These are phyloP conservation scores for Strobilomyces echinocephalus DNA, from an alignment of 768 basidiomycete genomes.

Conservation along the genomic window DNA sequence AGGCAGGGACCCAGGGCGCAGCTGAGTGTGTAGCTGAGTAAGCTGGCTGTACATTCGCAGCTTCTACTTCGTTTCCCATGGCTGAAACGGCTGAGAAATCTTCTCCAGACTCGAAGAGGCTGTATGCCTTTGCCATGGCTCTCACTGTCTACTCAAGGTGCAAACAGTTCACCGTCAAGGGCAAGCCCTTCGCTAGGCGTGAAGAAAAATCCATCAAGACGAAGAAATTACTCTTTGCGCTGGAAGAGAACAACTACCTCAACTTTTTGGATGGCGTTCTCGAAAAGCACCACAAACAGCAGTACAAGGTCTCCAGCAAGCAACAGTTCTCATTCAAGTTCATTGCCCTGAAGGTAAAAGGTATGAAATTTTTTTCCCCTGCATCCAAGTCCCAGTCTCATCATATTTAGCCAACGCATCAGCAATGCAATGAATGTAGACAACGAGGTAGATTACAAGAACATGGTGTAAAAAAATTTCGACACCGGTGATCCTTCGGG, in stretches of 20 bases:
- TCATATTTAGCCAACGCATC: background rate
- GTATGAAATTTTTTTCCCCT: too few species aligned
- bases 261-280: background rate
- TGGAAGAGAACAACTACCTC: background rate
- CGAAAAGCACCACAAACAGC: background rate
- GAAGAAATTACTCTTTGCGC: background rate
- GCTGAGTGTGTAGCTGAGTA: too few species aligned
- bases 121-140: too few species aligned
- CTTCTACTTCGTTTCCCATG: too few species aligned
- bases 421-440: constrained; percentile 8
- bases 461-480: constrained; percentile 12
- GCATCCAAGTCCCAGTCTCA: too few species aligned
- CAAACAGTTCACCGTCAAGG: too few species aligned
- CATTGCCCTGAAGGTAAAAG: background rate
- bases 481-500: background rate
- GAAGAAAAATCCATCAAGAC: background rate
- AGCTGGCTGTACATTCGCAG: too few species aligned
- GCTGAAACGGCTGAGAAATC: too few species aligned
- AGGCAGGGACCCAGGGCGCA: too few species aligned
- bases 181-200: too few species aligned
- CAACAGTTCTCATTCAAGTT: constrained; percentile 1
- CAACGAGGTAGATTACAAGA: constrained; percentile 7
- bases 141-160: too few species aligned
- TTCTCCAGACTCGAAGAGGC: too few species aligned
- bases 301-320: background rate